Percentiles rank a stretch among this genome's conserved stretches.
Conservation (phyloP, 805 yeast genomes). For the Barnettozyma sucrosica region DNA sequence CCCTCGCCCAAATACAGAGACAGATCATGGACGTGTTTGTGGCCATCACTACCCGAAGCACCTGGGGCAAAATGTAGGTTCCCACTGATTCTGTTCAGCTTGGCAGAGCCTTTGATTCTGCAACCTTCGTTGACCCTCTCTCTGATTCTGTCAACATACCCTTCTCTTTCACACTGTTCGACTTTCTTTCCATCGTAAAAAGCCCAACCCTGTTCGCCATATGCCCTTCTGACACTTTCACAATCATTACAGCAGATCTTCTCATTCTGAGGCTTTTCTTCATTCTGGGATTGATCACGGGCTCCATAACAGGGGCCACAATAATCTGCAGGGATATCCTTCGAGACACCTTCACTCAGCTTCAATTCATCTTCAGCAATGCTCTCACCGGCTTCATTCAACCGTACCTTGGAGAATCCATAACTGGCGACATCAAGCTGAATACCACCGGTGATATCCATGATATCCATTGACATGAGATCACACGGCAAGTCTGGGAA, state of each 20-base stretch:
- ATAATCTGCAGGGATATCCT: conserved; percentile 35
- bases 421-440: conserved; percentile 66
- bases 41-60: conserved; percentile 51
- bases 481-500: conserved; percentile 89
- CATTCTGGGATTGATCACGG: conserved; percentile 47
- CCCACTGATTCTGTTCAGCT: conserved; percentile 82
- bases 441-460: conserved; percentile 84
- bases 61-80: conserved; percentile 97
- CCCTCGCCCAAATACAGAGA: conserved; percentile 57
- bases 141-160: conserved; percentile 62
- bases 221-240: conserved; percentile 73
- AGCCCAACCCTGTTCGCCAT: conserved; percentile 75
- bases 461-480: conserved; percentile 69
- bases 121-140: conserved; percentile 78
- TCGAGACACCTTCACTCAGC: conserved; percentile 32
- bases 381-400: conserved; percentile 47
- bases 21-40: conserved; percentile 78
- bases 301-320: conserved; percentile 96
- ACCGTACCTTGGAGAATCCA: conserved; percentile 67
- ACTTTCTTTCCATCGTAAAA: conserved; percentile 84
- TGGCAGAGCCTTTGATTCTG: conserved; percentile 71
- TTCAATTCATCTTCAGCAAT: conserved; percentile 36
- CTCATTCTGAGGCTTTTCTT: conserved; percentile 32
- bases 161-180: conserved; percentile 87
- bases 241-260: conserved; percentile 79